A percentile compares a stretch with the other conserved stretches of the same genome.
Evolutionary conservation across 2,329 filamentous ascomycete genomes (phyloP).

Genomic region (Decorospora gaudefroyi): DNA sequence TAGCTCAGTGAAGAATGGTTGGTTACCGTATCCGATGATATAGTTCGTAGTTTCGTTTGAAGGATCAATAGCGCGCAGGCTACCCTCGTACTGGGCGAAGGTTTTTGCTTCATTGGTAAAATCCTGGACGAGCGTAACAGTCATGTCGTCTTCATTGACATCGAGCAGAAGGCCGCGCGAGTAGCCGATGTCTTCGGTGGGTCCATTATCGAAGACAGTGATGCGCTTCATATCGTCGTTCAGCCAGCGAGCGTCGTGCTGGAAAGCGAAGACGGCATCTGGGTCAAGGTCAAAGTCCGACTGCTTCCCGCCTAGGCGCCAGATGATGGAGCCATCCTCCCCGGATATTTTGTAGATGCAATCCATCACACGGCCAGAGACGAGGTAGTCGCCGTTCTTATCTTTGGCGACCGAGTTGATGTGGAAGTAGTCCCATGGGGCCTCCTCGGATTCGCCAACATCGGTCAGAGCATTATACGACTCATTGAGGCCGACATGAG

Average conservation of each 20-base stretch:
- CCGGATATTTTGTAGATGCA: slow-evolving; percentile 26
- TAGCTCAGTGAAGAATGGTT: slow-evolving; percentile 56
- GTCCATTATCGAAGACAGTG: slow-evolving; percentile 50
- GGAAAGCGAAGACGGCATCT: slow-evolving; percentile 20
- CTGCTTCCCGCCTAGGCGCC: slow-evolving; percentile 32
- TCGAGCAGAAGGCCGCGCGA: slow-evolving; percentile 47
- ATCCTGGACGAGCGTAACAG: slow-evolving; percentile 49
- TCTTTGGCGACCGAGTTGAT: slow-evolving; percentile 45
- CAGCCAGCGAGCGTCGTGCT: slow-evolving; percentile 31
- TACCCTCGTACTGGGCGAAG: slow-evolving; percentile 48
- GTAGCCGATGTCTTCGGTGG: slow-evolving; percentile 19
- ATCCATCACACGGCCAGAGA: slow-evolving; percentile 27
- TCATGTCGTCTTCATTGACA: slow-evolving; percentile 50
- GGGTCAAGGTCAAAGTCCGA: slow-evolving; percentile 23
- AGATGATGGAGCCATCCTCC: slow-evolving; percentile 29
- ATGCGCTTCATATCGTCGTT: slow-evolving; percentile 28
- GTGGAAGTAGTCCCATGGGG: slow-evolving; percentile 50
- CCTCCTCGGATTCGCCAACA: slow-evolving; percentile 33
- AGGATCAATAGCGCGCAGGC: slow-evolving; percentile 45
- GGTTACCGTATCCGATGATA: slow-evolving; percentile 56
- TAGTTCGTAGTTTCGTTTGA: slow-evolving; percentile 47
- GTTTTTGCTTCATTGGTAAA: slow-evolving; percentile 50
- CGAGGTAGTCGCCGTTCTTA: slow-evolving; percentile 25
- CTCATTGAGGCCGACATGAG: slow-evolving; percentile 41
- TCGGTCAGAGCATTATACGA: slow-evolving; percentile 29